Evolutionary conservation across 257 asterid species (phyloP), one percentile per base, ranked within the genome.

Genomic region (Nicotiana otophora): DNA sequence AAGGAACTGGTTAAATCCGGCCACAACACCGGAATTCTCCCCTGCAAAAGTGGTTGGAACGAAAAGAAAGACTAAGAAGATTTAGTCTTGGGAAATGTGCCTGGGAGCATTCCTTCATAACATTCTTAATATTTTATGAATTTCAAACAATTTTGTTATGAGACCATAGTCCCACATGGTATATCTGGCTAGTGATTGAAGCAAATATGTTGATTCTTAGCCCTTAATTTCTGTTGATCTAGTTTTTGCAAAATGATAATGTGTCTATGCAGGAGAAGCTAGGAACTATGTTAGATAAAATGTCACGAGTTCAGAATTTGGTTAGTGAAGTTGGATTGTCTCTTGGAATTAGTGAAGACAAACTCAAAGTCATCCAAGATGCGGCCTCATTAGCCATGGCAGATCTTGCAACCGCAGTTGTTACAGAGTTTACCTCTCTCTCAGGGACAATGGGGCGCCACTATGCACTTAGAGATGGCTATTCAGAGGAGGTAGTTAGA

Each of bases 391-490:
- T 94, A 85, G 98, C 93, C 89, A 92, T 94, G 98, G 88, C 96
- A 64, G 99, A 96, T 88, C 98, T 96, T 85, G 87, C 98, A 75
- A 89, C 99, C 36, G 87, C 99, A 66, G 97, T 96, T 84, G 99
- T 96, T 84, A 90, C 93, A 31, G 98, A 96, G 88, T 96, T 96
- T 84, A 96, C 98, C 69, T 89, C 98, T 80, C 99, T 93, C 81
- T 90, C 99, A 34, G 99, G 99, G 83, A 86, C 90, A 68, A 96
- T 96, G 98, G 97, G 87, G 3, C 96, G 95, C 20, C 99, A 96
- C 88, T 96, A 96, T 91, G 98, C 99, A 84, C 88, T 94, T 51
- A 91, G 97, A 89, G 98, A 94, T 87, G 98, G 98, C 90, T 90
- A 91, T 84, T 92, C 98, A 67, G 89, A 89, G 80, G 93, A 93